Evolutionary conservation across 805 yeast genomes (phyloP).

Genomic region (Grigorovia yakushimaensis): DNA sequence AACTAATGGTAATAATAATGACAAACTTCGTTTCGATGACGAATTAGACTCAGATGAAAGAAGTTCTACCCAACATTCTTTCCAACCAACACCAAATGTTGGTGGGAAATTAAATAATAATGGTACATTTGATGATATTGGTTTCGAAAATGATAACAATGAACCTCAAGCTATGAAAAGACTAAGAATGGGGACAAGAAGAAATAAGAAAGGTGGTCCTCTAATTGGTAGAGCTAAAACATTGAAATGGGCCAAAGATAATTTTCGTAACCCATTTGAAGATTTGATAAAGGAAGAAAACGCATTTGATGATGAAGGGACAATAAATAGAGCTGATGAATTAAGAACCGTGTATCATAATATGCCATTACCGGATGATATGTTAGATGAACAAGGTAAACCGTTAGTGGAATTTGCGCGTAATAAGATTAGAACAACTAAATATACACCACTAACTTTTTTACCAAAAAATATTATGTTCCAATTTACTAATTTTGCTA

Average conservation of each 20-base stretch:
- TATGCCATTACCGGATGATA: slow-evolving; percentile 46
- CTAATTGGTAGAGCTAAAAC: slow-evolving; percentile 51
- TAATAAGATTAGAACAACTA: slow-evolving; percentile 90
- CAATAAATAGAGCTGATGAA: slow-evolving; percentile 32
- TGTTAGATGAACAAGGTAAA: slow-evolving; percentile 49
- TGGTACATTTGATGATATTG: slow-evolving; percentile 21
- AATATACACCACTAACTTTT: slow-evolving; percentile 84
- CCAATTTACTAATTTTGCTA: slow-evolving; percentile 87
- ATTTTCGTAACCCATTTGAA: slow-evolving; percentile 28
- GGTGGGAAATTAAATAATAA: slow-evolving; percentile 7
- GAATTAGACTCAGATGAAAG: slow-evolving; percentile 7
- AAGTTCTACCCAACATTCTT: slow-evolving; percentile 19
- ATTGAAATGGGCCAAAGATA: slow-evolving; percentile 38
- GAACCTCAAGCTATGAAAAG: slow-evolving; percentile 44
- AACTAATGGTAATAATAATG: neutral
- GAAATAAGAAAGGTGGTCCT: slow-evolving; percentile 65
- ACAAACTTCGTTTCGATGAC: neutral
- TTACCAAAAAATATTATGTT: slow-evolving; percentile 71
- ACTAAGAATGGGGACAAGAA: slow-evolving; percentile 85
- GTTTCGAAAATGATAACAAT: slow-evolving; percentile 13
- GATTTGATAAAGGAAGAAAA: slow-evolving; percentile 19
- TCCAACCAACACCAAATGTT: slow-evolving; percentile 22
- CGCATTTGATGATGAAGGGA: slow-evolving; percentile 27
- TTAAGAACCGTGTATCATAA: slow-evolving; percentile 50
- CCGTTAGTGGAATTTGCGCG: slow-evolving; percentile 61